Evolutionary conservation across 352 stramenopile genomes (phyloP).

Genomic region (Pythium sp.): DNA sequence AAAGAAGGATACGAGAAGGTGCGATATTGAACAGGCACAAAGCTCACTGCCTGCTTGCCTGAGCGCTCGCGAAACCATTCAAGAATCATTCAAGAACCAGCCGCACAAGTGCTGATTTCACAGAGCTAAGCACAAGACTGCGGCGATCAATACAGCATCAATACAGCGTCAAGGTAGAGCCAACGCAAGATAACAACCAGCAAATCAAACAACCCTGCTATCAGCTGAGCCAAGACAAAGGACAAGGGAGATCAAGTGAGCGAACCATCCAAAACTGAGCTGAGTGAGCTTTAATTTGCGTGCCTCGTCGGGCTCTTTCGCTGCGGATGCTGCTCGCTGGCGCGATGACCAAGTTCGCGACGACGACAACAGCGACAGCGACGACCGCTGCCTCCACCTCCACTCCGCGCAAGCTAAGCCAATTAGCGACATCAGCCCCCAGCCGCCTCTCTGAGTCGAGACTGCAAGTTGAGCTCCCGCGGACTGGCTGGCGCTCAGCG

Average conservation of each 20-base stretch:
- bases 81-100: not conserved
- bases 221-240: not conserved
- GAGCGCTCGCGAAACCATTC: not conserved
- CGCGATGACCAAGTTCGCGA: slow-evolving; percentile 7
- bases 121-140: not conserved
- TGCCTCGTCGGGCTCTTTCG: not conserved
- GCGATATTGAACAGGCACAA: not conserved
- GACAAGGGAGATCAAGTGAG: not conserved
- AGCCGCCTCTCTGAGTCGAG: slow-evolving; percentile 13
- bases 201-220: not conserved
- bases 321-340: slow-evolving; percentile 4
- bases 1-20: not conserved
- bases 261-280: not conserved
- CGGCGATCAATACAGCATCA: not conserved
- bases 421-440: slow-evolving; percentile 10
- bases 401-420: slow-evolving; percentile 8
- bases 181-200: not conserved
- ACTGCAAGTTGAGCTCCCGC: slow-evolving; percentile 19
- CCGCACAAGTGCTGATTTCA: not conserved
- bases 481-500: slow-evolving; percentile 34
- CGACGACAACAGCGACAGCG: not conserved
- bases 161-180: not conserved
- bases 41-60: not conserved
- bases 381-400: not conserved
- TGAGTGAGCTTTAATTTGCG: not conserved